A percentile compares a stretch with the other conserved stretches of the same genome.
These are phyloP conservation scores for Thielaviopsis musarum DNA, from an alignment of 2,329 filamentous ascomycete genomes.

Conservation along the genomic window DNA sequence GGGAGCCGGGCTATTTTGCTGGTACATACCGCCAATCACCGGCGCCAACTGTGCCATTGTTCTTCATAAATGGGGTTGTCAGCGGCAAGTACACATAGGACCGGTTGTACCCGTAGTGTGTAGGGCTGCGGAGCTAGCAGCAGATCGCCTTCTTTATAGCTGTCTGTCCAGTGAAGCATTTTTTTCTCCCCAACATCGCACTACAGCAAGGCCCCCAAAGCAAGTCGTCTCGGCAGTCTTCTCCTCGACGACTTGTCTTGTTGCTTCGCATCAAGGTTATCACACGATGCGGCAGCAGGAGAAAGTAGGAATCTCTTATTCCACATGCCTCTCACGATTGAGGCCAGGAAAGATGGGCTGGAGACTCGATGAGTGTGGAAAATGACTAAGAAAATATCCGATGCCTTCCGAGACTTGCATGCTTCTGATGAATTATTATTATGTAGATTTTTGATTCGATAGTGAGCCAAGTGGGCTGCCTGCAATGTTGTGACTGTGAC, in stretches of 20 bases:
- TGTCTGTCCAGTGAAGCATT: no score
- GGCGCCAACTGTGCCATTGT: constrained; percentile 1
- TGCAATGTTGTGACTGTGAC: no score
- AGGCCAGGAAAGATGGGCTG: not conserved
- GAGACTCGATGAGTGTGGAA: not conserved
- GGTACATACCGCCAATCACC: not conserved
- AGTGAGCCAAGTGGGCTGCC: no score
- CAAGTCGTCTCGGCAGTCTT: no score
- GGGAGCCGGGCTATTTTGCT: not conserved
- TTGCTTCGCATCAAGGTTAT: not conserved
- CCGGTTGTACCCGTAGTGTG: not conserved
- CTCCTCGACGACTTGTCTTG: not conserved
- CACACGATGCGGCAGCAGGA: not conserved
- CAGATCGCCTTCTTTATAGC: no score
- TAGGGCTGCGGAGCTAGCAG: no score
- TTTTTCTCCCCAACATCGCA: no score
- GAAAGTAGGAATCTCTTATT: not conserved
- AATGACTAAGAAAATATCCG: not conserved
- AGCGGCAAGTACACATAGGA: not conserved
- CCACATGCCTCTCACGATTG: not conserved
- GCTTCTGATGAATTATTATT: not conserved
- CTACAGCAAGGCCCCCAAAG: no score
- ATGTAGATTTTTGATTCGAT: not conserved
- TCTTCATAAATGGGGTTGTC: not conserved
- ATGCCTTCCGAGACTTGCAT: not conserved